Conservation (phyloP, 345 rosid genomes). For the Chamaenerion angustifolium region DNA sequence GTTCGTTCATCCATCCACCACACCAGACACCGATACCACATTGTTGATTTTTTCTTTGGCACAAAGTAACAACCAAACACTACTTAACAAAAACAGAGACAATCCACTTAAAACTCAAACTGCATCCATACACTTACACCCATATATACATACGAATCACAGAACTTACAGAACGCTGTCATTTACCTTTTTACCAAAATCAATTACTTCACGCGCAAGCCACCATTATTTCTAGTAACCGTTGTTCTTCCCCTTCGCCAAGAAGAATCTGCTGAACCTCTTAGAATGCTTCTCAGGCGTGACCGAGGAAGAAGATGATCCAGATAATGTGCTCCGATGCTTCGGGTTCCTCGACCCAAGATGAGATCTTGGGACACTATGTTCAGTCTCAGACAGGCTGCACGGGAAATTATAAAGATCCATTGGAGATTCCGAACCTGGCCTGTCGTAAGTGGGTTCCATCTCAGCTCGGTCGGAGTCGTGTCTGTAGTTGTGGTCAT, state of each 20-base stretch:
- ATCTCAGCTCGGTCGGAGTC: no score
- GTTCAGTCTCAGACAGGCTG: conserved; percentile 50
- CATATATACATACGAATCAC: neutral
- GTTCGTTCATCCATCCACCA: no score
- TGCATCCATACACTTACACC: no score
- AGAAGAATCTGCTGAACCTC: conserved; percentile 90
- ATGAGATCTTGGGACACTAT: conserved; percentile 39
- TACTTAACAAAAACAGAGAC: no score
- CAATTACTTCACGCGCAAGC: no score
- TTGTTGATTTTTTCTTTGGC: no score
- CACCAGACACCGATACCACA: no score
- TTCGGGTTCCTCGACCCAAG: conserved; percentile 28
- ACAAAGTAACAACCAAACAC: no score
- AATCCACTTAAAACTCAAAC: no score
- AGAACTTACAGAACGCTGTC: neutral
- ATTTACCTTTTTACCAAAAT: no score
- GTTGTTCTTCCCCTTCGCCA: conserved; percentile 58
- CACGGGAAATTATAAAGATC: conserved; percentile 20
- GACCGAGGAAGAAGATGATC: conserved; percentile 21
- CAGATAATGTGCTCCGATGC: conserved; percentile 54
- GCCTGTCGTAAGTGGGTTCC: neutral
- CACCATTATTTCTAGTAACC: neutral
- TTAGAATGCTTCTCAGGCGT: conserved; percentile 61
- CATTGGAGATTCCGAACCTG: conserved; percentile 27
- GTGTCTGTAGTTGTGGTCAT: no score